These are phyloP conservation scores for Herpetomonas samuelpessoai DNA, from an alignment of 208 protist genomes.

Conservation along the genomic window DNA sequence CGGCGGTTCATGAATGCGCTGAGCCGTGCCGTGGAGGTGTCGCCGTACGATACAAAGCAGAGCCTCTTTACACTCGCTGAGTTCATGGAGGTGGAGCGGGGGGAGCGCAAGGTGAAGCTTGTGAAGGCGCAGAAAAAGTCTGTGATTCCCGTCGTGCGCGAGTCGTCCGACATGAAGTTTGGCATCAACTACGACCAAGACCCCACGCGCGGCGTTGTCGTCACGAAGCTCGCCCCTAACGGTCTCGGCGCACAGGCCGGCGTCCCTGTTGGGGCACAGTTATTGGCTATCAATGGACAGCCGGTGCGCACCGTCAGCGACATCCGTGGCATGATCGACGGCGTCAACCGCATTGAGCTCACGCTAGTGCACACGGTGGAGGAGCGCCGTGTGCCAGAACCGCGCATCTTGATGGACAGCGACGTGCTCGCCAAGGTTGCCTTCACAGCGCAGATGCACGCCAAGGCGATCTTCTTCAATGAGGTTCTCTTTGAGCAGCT, in stretches of 20 bases:
- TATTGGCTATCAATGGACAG: constrained; percentile 72
- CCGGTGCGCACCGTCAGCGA: constrained; percentile 64
- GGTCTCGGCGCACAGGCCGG: constrained; percentile 64
- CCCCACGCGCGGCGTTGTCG: constrained; percentile 53
- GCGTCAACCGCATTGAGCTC: constrained; percentile 63
- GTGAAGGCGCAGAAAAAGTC: constrained; percentile 41
- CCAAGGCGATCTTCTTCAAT: constrained; percentile 89
- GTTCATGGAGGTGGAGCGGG: constrained; percentile 83
- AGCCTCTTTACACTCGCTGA: constrained; percentile 79
- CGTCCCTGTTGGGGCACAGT: constrained; percentile 65
- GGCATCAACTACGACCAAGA: constrained; percentile 91
- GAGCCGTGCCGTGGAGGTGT: constrained; percentile 50
- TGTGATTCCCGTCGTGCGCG: constrained; percentile 56
- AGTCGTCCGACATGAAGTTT: constrained; percentile 63
- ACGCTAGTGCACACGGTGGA: constrained; percentile 56
- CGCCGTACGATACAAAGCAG: constrained; percentile 80
- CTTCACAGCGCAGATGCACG: constrained; percentile 76
- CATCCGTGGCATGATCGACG: constrained; percentile 76
- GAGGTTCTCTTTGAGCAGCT: constrained; percentile 78
- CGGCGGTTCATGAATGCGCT: constrained; percentile 69
- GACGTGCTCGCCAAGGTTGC: constrained; percentile 69
- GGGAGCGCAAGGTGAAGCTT: constrained; percentile 42
- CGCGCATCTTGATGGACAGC: constrained; percentile 69
- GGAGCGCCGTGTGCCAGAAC: constrained; percentile 31
- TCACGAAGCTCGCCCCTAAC: constrained; percentile 80